Percentiles rank a stretch among this genome's conserved stretches.
Conservation (phyloP, 2,329 filamentous ascomycete genomes). For the Oidium heveae region DNA sequence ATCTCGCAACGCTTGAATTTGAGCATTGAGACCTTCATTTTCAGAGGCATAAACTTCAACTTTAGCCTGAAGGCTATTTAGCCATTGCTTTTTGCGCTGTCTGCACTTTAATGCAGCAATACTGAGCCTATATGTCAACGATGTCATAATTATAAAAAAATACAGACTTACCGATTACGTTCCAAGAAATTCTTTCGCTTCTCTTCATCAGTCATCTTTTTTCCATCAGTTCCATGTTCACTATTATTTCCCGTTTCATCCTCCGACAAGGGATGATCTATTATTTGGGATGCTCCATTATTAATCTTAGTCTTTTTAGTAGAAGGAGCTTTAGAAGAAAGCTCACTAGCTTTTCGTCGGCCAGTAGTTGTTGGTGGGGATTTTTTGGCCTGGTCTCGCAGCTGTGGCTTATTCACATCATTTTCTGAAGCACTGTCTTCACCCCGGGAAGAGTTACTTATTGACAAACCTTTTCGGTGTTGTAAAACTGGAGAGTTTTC, state of each 20-base stretch:
- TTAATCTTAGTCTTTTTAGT: slow-evolving; percentile 50
- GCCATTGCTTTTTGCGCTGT: slow-evolving; percentile 97
- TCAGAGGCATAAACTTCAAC: slow-evolving; percentile 82
- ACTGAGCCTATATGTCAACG: slow-evolving; percentile 20
- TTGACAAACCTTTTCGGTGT: slow-evolving; percentile 19
- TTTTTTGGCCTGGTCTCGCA: slow-evolving; percentile 40
- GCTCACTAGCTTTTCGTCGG: slow-evolving; percentile 56
- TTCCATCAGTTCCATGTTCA: slow-evolving; percentile 32
- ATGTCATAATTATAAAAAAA: neutral
- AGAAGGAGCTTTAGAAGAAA: slow-evolving; percentile 31
- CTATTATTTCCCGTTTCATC: slow-evolving; percentile 25
- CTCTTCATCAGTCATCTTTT: slow-evolving; percentile 96
- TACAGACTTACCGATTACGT: slow-evolving; percentile 51
- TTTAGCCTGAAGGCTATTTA: slow-evolving; percentile 80
- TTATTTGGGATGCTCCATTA: slow-evolving; percentile 15
- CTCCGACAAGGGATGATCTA: slow-evolving; percentile 15
- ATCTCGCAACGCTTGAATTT: slow-evolving; percentile 64
- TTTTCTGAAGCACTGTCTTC: slow-evolving; percentile 35
- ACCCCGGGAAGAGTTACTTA: slow-evolving; percentile 19
- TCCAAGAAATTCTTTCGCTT: slow-evolving; percentile 97
- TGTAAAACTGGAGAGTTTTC: slow-evolving; percentile 24
- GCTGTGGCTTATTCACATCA: slow-evolving; percentile 45
- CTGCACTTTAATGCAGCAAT: slow-evolving; percentile 92
- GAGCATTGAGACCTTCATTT: slow-evolving; percentile 65
- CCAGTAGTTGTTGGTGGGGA: slow-evolving; percentile 25